phyloP scores from a whole-genome alignment of 2,329 filamentous ascomycete genomes.

The Tolypocladium sp. region DNA sequence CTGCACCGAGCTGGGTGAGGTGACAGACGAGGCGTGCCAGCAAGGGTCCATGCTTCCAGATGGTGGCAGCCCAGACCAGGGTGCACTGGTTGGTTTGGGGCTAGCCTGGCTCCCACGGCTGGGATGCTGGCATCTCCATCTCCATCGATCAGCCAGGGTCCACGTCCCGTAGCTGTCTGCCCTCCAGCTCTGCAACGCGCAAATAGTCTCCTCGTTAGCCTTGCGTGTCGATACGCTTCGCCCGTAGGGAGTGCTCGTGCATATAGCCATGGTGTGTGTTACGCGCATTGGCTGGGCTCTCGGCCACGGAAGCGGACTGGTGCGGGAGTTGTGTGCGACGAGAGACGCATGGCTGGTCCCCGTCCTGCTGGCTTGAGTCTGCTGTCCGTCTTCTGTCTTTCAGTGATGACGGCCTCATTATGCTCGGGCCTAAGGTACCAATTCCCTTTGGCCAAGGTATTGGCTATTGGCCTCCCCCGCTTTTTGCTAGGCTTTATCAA shows the following conservation, averaged over 20 bases:
- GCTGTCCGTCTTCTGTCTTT: background rate
- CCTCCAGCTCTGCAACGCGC: background rate
- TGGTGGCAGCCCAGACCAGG: too few species aligned
- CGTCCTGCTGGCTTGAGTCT: too few species aligned
- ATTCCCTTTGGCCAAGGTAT: background rate
- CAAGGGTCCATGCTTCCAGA: background rate
- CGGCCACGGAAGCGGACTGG: background rate
- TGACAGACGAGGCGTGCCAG: too few species aligned
- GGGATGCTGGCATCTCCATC: background rate
- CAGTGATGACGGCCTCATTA: background rate
- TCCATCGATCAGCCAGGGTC: background rate
- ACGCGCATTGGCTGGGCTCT: background rate
- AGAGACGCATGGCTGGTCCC: background rate
- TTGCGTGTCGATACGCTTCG: background rate
- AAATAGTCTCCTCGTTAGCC: background rate
- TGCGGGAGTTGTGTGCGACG: background rate
- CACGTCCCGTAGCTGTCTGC: background rate
- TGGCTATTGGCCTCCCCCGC: too few species aligned
- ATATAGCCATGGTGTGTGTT: background rate
- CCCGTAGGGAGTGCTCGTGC: too few species aligned
- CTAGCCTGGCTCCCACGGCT: background rate
- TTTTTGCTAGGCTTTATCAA: background rate
- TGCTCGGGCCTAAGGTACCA: too few species aligned
- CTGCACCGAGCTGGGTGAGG: background rate
- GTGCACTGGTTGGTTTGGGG: background rate